These are phyloP conservation scores for Triangularia setosa DNA, from an alignment of 2,329 filamentous ascomycete species.

Conservation along the genomic window DNA sequence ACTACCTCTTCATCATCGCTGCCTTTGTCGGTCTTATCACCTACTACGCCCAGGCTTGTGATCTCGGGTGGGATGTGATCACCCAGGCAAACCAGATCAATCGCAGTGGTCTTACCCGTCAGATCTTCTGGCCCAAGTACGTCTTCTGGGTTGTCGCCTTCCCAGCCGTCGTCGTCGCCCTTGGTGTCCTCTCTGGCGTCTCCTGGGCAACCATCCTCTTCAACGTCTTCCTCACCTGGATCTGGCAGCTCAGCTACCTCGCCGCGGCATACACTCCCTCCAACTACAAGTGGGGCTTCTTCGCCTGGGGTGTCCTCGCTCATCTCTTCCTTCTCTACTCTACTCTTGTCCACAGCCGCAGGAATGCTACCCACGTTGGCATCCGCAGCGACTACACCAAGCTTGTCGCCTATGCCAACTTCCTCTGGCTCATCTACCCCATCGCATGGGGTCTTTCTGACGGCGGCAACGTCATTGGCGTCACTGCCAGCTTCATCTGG, in stretches of 20 bases:
- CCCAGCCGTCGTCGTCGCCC: constrained; percentile 41
- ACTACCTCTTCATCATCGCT: constrained; percentile 51
- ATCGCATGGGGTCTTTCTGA: constrained; percentile 51
- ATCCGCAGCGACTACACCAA: constrained; percentile 42
- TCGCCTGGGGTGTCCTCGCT: constrained; percentile 47
- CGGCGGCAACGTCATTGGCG: constrained; percentile 48
- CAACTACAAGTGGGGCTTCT: constrained; percentile 58
- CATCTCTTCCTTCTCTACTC: constrained; percentile 44
- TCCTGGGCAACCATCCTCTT: constrained; percentile 54
- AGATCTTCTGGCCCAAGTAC: constrained; percentile 55
- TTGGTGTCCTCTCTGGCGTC: constrained; percentile 49
- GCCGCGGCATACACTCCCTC: constrained; percentile 44
- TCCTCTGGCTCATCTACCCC: constrained; percentile 52
- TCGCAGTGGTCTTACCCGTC: constrained; percentile 33
- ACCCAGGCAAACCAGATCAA: constrained; percentile 33
- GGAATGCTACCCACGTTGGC: constrained; percentile 39
- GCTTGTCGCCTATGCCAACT: constrained; percentile 46
- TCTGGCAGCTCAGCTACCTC: constrained; percentile 50
- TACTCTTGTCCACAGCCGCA: constrained; percentile 38
- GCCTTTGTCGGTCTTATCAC: constrained; percentile 46
- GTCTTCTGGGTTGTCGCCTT: constrained; percentile 52
- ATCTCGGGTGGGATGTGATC: constrained; percentile 45
- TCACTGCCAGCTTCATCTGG: constrained; percentile 45
- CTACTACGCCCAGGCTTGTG: constrained; percentile 51
- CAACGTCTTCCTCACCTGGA: constrained; percentile 47